Evolutionary conservation across 1,284 basidiomycete genomes (phyloP), one percentile per base, ranked within the genome.

Genomic region (Marasmius tenuissimus): DNA sequence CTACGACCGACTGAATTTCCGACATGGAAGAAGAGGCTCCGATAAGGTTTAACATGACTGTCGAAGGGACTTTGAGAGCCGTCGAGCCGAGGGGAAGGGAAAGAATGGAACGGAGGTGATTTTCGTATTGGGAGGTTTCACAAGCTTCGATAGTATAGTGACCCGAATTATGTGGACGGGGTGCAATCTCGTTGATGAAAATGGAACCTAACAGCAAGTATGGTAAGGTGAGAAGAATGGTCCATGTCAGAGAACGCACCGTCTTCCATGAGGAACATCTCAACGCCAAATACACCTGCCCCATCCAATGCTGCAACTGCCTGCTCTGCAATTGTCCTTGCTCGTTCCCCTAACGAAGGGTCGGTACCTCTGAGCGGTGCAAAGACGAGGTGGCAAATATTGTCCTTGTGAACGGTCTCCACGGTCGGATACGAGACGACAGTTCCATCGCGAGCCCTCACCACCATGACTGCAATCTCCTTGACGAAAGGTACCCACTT

Each of bases 141-240:
- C 94, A 97, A 0, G 97, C 96, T 77, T 98, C 97, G 72, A 99
- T 98, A n/a, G 97, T 98, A 77, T 98, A 98, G 75, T 99, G 97
- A 0, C 97, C 97, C 9, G 96, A 98, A 78, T 99, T 99, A 76
- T 99, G 97, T 0, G 97, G 97, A 22, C 97, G 86, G n/a, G 97
- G 97, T 0, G 97, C 97, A 65, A 99, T 98, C 78, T 99, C 97
- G 76, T 99, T 99, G 67, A 99, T 85, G 62, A 91, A 87, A 3
- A 99, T 82, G 0, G 81, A 76, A 27, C 92, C 94, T 96, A 61
- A 66, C 51, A 61, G 56, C 34, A 38, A 52, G 18, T 58, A 39
- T 42, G 9, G 6, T 18, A 57, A 39, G 27, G 9, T 53, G 42
- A 57, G 35, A 47, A 50, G 47, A 35, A 33, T 27, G n/a, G 27